Percentiles rank a stretch among this genome's conserved stretches.
phyloP scores from a whole-genome alignment of 192 early-diverging fungal genomes.

The Mycoemilia scoparia region DNA sequence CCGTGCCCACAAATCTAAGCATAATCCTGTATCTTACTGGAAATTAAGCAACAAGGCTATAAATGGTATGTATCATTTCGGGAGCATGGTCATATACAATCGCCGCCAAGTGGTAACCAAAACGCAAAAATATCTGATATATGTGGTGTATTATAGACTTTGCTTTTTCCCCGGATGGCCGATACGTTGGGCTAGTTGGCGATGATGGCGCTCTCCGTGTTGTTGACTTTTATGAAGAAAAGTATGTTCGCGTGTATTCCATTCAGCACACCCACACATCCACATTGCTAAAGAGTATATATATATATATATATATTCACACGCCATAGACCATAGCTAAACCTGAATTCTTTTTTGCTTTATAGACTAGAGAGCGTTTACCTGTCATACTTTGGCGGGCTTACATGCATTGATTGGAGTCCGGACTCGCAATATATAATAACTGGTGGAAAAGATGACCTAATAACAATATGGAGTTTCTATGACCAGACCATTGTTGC shows the following conservation, averaged over 20 bases:
- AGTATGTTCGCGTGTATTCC: no score
- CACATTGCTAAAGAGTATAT: background rate
- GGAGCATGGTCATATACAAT: no score
- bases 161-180: constrained; percentile 71
- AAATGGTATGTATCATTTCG: constrained; percentile 46
- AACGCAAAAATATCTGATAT: background rate
- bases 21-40: constrained; percentile 75
- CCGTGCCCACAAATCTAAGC: constrained; percentile 44
- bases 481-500: constrained; percentile 57
- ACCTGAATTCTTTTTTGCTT: background rate
- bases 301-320: background rate
- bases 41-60: constrained; percentile 46
- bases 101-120: constrained; percentile 2
- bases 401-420: constrained; percentile 78
- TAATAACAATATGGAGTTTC: constrained; percentile 78
- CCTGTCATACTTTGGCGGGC: constrained; percentile 65
- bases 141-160: no score
- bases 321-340: background rate
- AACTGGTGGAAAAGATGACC: constrained; percentile 84
- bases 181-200: constrained; percentile 62
- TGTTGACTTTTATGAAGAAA: constrained; percentile 53
- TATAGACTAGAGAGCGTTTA: constrained; percentile 60
- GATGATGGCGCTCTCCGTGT: constrained; percentile 63
- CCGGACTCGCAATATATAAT: constrained; percentile 69
- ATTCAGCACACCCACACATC: background rate